phyloP scores from a whole-genome alignment of 177 flowering plant species.

The Tripterygium wilfordii region DNA sequence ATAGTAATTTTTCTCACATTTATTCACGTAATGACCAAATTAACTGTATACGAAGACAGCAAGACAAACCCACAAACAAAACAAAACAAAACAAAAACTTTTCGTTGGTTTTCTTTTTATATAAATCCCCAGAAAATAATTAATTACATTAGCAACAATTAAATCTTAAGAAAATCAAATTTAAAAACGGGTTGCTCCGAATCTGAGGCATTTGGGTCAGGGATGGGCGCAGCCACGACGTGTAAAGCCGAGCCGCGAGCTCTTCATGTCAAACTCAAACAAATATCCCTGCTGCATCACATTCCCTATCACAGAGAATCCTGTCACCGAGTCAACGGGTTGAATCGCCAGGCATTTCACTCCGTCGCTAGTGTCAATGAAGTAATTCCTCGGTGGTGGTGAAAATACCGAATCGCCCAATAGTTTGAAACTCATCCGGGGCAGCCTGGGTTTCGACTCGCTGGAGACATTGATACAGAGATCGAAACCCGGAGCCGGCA shows the following conservation, averaged over 20 bases:
- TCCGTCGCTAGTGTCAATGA: constrained; percentile 41
- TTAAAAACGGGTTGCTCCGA: no score
- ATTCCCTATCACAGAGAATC: constrained; percentile 67
- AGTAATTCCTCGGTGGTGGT: constrained; percentile 62
- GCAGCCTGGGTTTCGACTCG: constrained; percentile 23
- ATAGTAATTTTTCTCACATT: no score
- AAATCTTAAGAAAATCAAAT: no score
- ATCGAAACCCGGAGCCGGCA: constrained; percentile 42
- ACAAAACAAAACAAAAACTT: no score
- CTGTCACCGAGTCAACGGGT: constrained; percentile 29
- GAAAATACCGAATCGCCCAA: constrained; percentile 42
- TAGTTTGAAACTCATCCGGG: constrained; percentile 48
- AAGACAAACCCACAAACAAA: no score
- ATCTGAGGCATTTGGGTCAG: no score
- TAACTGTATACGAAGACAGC: no score
- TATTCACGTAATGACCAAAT: no score
- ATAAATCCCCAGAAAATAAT: no score
- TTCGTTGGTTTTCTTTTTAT: no score
- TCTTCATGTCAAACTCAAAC: constrained; percentile 58
- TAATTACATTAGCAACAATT: no score
- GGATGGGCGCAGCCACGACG: constrained; percentile 47
- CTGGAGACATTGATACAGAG: constrained; percentile 56
- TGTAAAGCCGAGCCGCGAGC: constrained; percentile 60
- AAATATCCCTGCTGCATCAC: constrained; percentile 77
- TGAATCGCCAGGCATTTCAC: constrained; percentile 68